Evolutionary conservation across 495 filamentous ascomycete species (phyloP), one percentile per base, ranked within the genome.

Genomic region (Aspergillus incahuasiensis): DNA sequence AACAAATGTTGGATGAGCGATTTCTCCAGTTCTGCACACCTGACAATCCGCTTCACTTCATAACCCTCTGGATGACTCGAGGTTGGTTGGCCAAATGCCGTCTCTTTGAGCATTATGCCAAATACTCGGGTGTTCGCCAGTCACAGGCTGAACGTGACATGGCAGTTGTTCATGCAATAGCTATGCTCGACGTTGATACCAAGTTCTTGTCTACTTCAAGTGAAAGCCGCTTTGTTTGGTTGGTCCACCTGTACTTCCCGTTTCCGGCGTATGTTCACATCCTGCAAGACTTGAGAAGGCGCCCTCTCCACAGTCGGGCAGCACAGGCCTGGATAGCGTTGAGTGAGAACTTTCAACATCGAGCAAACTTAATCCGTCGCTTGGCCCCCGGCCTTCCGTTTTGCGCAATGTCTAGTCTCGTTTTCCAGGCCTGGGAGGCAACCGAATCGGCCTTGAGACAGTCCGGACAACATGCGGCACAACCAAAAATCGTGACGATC

Each of bases 61-160:
- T 82, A 68, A 79, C 80, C 0, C 69, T 81, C 11, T 84, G 77
- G 80, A 68, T 57, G 34, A 62, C 71, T n/a, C 69, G 78, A 34
- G 65, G 34, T 0, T 60, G 67, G 11, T 45, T 84, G 40, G 74
- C 82, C 0, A 82, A 74, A 69, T 51, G 12, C 44, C 67, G 66
- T 30, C 68, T 85, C 2, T 11, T 81, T 25, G 74, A 82, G 55
- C 58, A 77, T 53, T 75, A 77, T 57, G 68, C 72, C 3, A 68
- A 39, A 57, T 61, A 61, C 39, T 60, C 60, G 0, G 52, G 43
- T 8, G 59, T 60, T 9, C 60, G 32, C 3, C 60, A 44, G 18
- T 68, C 63, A 21, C 68, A 76, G 8, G 45, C 62, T 5, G 64
- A 79, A 25, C 65, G 53, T 38, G 70, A 80, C 42, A 57, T 63